These are phyloP conservation scores for Globisporangium abappressorium DNA, from an alignment of 352 stramenopile genomes.

Conservation along the genomic window DNA sequence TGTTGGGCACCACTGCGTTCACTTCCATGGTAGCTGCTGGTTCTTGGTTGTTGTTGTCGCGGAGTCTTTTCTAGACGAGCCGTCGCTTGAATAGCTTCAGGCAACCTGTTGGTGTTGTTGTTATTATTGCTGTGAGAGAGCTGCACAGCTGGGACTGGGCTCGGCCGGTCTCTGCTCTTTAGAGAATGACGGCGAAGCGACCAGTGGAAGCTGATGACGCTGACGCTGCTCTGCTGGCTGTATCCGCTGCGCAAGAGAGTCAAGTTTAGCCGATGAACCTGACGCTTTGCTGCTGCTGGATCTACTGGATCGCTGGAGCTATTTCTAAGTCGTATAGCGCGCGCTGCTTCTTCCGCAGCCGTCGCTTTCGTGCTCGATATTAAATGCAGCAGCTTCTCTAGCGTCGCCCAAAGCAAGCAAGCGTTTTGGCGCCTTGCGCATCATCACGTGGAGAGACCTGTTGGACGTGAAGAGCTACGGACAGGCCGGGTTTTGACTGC, in stretches of 20 bases:
- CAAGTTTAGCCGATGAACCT: slow-evolving; percentile 7
- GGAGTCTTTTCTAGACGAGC: slow-evolving; percentile 17
- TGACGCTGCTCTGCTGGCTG: background rate
- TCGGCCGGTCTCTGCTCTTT: background rate
- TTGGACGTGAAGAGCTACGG: background rate
- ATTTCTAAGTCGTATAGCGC: background rate
- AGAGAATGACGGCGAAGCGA: background rate
- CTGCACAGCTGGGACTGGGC: background rate
- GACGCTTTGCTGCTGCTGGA: background rate
- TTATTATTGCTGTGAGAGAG: background rate
- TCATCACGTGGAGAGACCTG: background rate
- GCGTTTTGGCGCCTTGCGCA: background rate
- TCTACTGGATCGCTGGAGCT: background rate
- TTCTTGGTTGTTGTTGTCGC: background rate
- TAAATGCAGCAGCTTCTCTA: background rate
- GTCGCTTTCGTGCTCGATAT: background rate
- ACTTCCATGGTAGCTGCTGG: slow-evolving; percentile 17
- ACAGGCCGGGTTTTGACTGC: background rate
- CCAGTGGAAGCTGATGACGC: background rate
- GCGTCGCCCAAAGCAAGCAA: background rate
- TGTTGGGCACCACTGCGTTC: slow-evolving; percentile 31
- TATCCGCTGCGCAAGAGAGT: slow-evolving; percentile 6
- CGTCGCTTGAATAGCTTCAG: background rate
- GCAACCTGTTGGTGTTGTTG: background rate
- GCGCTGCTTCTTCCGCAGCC: slow-evolving; percentile 11